phyloP scores from a whole-genome alignment of 2,329 filamentous ascomycete species.

The Annulohypoxylon truncatum region DNA sequence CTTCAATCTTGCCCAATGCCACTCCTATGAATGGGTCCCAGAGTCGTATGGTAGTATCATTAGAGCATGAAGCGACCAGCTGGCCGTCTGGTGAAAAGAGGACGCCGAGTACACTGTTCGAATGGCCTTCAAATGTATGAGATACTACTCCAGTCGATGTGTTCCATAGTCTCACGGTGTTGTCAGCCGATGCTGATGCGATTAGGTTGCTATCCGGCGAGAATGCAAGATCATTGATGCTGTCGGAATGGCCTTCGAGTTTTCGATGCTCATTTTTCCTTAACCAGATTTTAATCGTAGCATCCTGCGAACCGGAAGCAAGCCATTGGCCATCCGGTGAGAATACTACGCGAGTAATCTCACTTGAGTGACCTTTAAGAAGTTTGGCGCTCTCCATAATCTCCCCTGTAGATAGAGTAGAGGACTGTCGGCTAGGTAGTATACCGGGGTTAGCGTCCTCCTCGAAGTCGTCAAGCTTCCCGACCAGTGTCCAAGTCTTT shows the following conservation, averaged over 20 bases:
- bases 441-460: neutral
- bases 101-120: neutral
- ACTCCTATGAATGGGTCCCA: neutral
- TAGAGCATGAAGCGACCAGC: neutral
- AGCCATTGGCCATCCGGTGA: neutral
- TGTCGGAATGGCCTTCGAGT: neutral
- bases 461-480: neutral
- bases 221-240: neutral
- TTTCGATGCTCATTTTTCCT: neutral
- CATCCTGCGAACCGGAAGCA: slow-evolving; percentile 6
- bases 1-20: neutral
- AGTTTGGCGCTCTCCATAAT: neutral
- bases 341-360: neutral
- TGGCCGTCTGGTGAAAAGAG: neutral
- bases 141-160: neutral
- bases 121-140: neutral
- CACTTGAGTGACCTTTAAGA: neutral
- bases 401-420: neutral
- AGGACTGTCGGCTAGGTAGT: neutral
- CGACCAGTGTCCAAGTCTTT: neutral
- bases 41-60: neutral
- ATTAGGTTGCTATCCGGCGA: neutral
- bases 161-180: neutral
- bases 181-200: neutral
- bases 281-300: neutral